phyloP scores from a whole-genome alignment of 2,329 filamentous ascomycete species.

The Didymella pinodella region DNA sequence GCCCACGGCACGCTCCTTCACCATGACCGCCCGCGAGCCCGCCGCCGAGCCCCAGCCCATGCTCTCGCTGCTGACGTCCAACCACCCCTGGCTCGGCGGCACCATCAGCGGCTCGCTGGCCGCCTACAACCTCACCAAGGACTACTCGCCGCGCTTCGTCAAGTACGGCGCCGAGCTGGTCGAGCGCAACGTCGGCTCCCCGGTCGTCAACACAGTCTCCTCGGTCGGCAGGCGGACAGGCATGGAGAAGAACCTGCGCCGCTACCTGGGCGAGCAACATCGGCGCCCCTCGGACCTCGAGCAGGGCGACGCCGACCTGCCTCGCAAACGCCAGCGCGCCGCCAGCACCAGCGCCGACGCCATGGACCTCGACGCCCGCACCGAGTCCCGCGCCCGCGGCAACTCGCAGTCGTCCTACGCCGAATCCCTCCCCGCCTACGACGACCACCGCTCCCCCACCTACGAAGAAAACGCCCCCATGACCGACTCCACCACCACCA shows the following conservation, averaged over 20 bases:
- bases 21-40: constrained; percentile 7
- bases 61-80: constrained; percentile 84
- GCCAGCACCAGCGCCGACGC: constrained; percentile 48
- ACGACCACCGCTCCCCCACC: constrained; percentile 76
- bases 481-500: constrained; percentile 32
- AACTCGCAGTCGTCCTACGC: constrained; percentile 71
- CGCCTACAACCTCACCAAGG: constrained; percentile 86
- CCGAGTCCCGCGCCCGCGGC: constrained; percentile 53
- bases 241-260: constrained; percentile 84
- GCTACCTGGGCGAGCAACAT: constrained; percentile 71
- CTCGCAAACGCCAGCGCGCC: constrained; percentile 56
- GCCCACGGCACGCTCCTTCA: background rate
- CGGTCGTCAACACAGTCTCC: constrained; percentile 85
- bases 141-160: constrained; percentile 87
- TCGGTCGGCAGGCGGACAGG: constrained; percentile 85
- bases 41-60: constrained; percentile 73
- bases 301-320: constrained; percentile 49
- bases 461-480: constrained; percentile 68
- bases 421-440: constrained; percentile 84
- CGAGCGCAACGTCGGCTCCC: constrained; percentile 82
- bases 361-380: constrained; percentile 59
- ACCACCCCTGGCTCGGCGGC: constrained; percentile 83
- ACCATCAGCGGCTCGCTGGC: constrained; percentile 86
- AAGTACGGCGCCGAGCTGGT: constrained; percentile 88
- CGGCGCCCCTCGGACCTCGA: constrained; percentile 63